Base-by-base conservation (phyloP, 2,329 filamentous ascomycete species). In the Daldinia sp. region DNA sequence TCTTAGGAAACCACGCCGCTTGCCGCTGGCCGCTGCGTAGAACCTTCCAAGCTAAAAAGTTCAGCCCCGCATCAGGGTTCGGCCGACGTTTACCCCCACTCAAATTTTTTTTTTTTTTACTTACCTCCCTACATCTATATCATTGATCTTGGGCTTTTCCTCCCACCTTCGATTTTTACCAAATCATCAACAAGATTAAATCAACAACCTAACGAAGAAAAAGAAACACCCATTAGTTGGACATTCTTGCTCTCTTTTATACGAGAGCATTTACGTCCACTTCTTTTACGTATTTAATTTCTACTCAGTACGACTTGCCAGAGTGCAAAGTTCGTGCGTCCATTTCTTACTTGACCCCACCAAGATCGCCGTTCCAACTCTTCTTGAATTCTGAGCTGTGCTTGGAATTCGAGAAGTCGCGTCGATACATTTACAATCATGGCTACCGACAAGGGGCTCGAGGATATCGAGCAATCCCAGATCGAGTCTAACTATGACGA, bases 401-500 rank as follows among this genome's bases (percentile, higher is more conserved):
- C 90, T 92, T 93, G 92, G 89, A 90, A 88, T 90, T 88, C 89
- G 86, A 86, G 86, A 80, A 87, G 89, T 83, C 81, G 80, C 79
- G 79, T 78, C 73, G 80, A 78, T 77, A 46, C 50, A 74, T 54
- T 71, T 79, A 85, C 93, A 95, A 98, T 92, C 89, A 98, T 98
- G 95, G 95, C 94, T 93, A 90, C 91, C 83, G 92, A 93, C 79
- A 97, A 97, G 89, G 95, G 95, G 89, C 93, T 98, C 87, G 94
- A 98, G 89, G 95, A 98, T 65, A 78, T 78, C 74, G 77, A 78
- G 74, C 75, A 77, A 70, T 95, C 92, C 85, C 94, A 97, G 88
- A 99, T 99, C 89, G 97, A 99, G 90, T 97, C 94, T 82, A 99
- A 99, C 93, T 99, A 98, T 88, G 96, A 99, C 89, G 94, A 98